phyloP scores from a whole-genome alignment of 331 rosid species.

The Phaseolus coccineus region DNA sequence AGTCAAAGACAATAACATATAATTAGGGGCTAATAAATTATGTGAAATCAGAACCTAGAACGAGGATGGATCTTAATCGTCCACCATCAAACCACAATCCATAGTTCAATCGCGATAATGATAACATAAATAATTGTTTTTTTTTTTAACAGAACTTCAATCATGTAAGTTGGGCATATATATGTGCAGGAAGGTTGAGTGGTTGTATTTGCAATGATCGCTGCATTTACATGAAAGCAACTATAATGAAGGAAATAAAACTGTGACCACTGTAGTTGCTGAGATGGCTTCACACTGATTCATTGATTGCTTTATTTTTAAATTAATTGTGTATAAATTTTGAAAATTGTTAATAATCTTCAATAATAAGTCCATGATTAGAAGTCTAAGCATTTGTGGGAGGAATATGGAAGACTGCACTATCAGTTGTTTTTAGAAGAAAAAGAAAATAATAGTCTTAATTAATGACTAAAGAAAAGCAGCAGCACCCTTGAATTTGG shows the following conservation, averaged over 20 bases:
- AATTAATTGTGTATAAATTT: neutral
- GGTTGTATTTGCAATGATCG: slow-evolving; percentile 26
- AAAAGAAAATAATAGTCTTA: neutral
- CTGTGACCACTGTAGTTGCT: neutral
- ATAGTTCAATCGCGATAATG: slow-evolving; percentile 24
- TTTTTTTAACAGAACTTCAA: neutral
- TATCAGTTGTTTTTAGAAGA: neutral
- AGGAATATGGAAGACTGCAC: neutral
- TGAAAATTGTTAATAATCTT: neutral
- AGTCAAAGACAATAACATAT: neutral
- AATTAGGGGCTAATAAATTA: neutral
- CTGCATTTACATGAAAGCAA: slow-evolving; percentile 7
- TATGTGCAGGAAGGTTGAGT: neutral
- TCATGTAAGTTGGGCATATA: neutral
- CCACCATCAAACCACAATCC: slow-evolving; percentile 9
- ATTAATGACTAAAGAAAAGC: slow-evolving; percentile 37
- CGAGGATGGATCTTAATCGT: slow-evolving; percentile 18
- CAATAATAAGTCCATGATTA: neutral
- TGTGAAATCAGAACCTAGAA: neutral
- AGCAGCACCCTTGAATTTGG: slow-evolving; percentile 40
- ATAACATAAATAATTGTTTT: slow-evolving; percentile 13
- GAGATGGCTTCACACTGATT: neutral
- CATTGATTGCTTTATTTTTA: neutral
- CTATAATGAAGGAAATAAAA: neutral
- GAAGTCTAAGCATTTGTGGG: neutral